These are phyloP conservation scores for Hydrangea macrophylla DNA, from an alignment of 148 eudicot species.

Conservation along the genomic window DNA sequence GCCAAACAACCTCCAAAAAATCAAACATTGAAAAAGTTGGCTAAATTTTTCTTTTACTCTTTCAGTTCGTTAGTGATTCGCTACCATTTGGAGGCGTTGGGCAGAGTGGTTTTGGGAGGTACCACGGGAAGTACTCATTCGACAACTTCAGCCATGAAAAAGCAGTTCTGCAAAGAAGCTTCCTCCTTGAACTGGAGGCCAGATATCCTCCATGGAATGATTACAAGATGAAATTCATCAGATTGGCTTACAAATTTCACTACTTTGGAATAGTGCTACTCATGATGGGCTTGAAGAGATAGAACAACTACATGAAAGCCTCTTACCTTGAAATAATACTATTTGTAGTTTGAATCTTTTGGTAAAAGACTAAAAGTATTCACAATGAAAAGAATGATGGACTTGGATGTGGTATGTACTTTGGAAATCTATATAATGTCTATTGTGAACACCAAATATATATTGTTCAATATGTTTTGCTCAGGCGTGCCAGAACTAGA, in stretches of 20 bases:
- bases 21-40: neutral
- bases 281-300: constrained; percentile 39
- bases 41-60: neutral
- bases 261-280: constrained; percentile 57
- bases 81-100: constrained; percentile 99
- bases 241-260: constrained; percentile 53
- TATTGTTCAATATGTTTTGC: no score
- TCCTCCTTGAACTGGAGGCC: constrained; percentile 55
- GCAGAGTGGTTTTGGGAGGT: constrained; percentile 82
- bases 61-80: constrained; percentile 67
- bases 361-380: neutral
- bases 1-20: neutral
- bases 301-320: constrained; percentile 6
- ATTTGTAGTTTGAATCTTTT: neutral
- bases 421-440: no score
- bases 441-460: neutral
- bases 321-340: neutral
- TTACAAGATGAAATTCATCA: constrained; percentile 67
- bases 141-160: constrained; percentile 93
- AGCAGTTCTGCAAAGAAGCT: constrained; percentile 64
- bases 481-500: no score
- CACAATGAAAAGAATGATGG: neutral
- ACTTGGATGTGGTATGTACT: neutral
- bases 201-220: constrained; percentile 93
- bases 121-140: constrained; percentile 91